Evolutionary conservation across 805 yeast species (phyloP).

Genomic region (Zygoascus biomembranicola): DNA sequence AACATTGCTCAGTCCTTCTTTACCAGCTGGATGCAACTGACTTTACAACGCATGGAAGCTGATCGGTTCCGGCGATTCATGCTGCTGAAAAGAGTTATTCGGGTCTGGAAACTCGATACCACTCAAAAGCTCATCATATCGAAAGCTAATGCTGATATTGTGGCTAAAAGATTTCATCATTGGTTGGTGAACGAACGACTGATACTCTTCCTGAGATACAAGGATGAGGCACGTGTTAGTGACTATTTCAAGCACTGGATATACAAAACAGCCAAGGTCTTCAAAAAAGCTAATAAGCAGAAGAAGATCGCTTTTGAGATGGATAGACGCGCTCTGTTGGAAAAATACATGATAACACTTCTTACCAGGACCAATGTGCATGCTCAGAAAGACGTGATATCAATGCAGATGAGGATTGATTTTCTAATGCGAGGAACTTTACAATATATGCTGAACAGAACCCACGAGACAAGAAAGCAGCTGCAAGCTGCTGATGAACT

Average conservation of each 20-base stretch:
- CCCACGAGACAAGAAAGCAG: not conserved
- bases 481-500: not conserved
- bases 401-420: not conserved
- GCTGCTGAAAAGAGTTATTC: constrained; percentile 5
- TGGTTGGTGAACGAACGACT: constrained; percentile 10
- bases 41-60: constrained; percentile 7
- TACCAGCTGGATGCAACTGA: constrained; percentile 1
- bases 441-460: not conserved
- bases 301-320: not conserved
- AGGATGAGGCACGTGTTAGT: not conserved
- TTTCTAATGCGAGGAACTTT: not conserved
- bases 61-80: constrained; percentile 11
- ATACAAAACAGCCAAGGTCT: not conserved
- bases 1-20: not conserved
- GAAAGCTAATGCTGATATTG: not conserved
- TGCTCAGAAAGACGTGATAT: not conserved
- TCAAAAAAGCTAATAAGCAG: not conserved
- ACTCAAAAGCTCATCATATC: not conserved
- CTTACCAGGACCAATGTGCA: not conserved
- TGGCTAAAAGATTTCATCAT: not conserved
- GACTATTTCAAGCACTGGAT: constrained; percentile 6
- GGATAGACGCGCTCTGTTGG: not conserved
- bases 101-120: constrained; percentile 9
- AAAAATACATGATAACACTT: not conserved
- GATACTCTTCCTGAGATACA: constrained; percentile 1